Evolutionary conservation across 2,329 filamentous ascomycete genomes (phyloP).

Genomic region (Parastagonospora avenae): DNA sequence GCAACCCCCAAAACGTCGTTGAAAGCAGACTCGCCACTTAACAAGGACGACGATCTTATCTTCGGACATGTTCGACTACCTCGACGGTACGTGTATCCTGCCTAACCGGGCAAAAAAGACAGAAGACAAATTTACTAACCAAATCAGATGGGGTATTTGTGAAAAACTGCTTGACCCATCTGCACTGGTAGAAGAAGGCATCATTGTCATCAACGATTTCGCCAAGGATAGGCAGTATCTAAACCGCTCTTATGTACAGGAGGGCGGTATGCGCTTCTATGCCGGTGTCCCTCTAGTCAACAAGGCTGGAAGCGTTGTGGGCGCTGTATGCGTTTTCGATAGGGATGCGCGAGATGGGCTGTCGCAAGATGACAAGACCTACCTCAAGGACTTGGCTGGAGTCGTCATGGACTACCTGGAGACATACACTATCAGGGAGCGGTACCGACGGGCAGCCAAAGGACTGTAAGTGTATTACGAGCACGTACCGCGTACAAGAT

Average conservation of each 20-base stretch:
- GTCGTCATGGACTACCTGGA: slow-evolving; percentile 24
- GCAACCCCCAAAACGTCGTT: slow-evolving; percentile 34
- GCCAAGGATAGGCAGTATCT: slow-evolving; percentile 6
- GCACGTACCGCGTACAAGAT: not conserved
- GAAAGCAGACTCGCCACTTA: slow-evolving; percentile 7
- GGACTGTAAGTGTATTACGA: slow-evolving; percentile 5
- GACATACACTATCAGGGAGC: slow-evolving; percentile 15
- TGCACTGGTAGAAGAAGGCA: slow-evolving; percentile 6
- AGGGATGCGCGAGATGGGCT: slow-evolving; percentile 19
- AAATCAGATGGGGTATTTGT: slow-evolving; percentile 15
- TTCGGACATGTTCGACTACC: slow-evolving; percentile 29
- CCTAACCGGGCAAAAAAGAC: not conserved
- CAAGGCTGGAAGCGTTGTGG: slow-evolving; percentile 22
- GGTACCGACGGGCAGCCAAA: slow-evolving; percentile 15
- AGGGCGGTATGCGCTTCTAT: slow-evolving; percentile 26
- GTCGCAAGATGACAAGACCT: slow-evolving; percentile 11
- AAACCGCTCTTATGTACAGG: slow-evolving; percentile 15
- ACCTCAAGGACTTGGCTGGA: slow-evolving; percentile 18
- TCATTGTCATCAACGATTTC: slow-evolving; percentile 25
- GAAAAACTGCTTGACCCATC: slow-evolving; percentile 11
- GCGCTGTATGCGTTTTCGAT: slow-evolving; percentile 28
- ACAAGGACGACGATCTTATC: slow-evolving; percentile 12
- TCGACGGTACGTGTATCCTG: not conserved
- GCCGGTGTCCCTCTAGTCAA: slow-evolving; percentile 29
- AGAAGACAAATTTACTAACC: not conserved